Base-by-base conservation (phyloP, 192 early-diverging fungal species). In the Lunasporangiospora selenospora region DNA sequence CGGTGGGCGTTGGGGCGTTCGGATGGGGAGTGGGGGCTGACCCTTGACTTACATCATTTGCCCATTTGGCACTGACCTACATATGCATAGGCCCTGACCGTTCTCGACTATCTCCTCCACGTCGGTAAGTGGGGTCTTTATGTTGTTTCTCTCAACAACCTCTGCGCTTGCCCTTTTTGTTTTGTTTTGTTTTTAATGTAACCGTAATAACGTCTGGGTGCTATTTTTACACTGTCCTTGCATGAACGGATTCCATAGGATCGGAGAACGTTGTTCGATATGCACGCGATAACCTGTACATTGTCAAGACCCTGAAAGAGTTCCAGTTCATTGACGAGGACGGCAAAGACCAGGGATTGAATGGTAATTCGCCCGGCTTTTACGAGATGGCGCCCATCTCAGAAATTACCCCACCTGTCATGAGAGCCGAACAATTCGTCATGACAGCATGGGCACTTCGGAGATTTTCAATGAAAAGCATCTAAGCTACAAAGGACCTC, bases 281-380 rank as follows among this genome's bases (percentile, higher is more conserved):
- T 65, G 86, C 92, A 5, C 83, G 90, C 34, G 88, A 95, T 58
- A 98, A 99, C 76, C 44, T 95, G 9, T 93, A 93, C 62, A 83
- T 97, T 39, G 93, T 99, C 59, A 98, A 95, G 76, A 99, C 97
- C 5, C 80, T 98, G 59, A 92, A 91, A 51, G 97, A 99, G 80
- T 99, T 97, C 78, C 95, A 97, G 66, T 91, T 93, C 77, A 85
- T 95, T 46, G 95, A 98, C 75, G 96, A 99, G 23, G 81, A 88
- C 44, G 93, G 93, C 33, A 86, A 83, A 58, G 97, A 99, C 75
- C 92, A 93, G 78, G 97, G 97, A 7, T 81, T 81, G 3, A 95
- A 96, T 75, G 90, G 93, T 95, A 75, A 58, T 62, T 13, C 10
- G 27, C 1, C 12, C 24, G n/a, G 23, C 13, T 45, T 18, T 54